A percentile compares a stretch with the other conserved stretches of the same genome.
Evolutionary conservation across 2,329 filamentous ascomycete genomes (phyloP).

Genomic region (Fusarium coffeatum): DNA sequence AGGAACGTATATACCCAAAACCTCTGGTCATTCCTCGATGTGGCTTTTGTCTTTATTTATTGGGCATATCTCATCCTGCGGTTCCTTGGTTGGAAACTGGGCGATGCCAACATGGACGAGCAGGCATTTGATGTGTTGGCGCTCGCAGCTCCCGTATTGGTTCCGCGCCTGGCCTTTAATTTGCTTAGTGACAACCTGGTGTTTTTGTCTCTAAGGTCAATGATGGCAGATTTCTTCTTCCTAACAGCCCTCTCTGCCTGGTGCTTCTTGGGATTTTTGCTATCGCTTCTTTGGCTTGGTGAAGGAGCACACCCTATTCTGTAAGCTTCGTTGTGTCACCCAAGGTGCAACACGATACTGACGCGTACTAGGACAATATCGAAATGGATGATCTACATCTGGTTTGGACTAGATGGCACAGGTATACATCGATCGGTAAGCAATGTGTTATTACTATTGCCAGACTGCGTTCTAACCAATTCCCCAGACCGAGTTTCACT

Average conservation of each 20-base stretch:
- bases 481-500: slow-evolving; percentile 75
- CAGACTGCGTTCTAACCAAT: slow-evolving; percentile 14
- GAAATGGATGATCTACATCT: slow-evolving; percentile 94
- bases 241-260: slow-evolving; percentile 80
- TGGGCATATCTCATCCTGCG: slow-evolving; percentile 75
- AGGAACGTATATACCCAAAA: slow-evolving; percentile 89
- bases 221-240: slow-evolving; percentile 88
- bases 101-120: slow-evolving; percentile 62
- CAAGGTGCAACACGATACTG: slow-evolving; percentile 4
- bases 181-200: slow-evolving; percentile 86
- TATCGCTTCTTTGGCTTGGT: slow-evolving; percentile 83
- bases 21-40: slow-evolving; percentile 87
- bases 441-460: not conserved
- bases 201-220: slow-evolving; percentile 82
- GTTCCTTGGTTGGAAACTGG: slow-evolving; percentile 69
- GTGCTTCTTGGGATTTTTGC: slow-evolving; percentile 85
- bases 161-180: slow-evolving; percentile 85
- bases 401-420: slow-evolving; percentile 85
- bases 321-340: slow-evolving; percentile 49
- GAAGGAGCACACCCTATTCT: slow-evolving; percentile 70
- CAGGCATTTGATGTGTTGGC: slow-evolving; percentile 83
- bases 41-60: slow-evolving; percentile 80
- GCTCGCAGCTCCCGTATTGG: slow-evolving; percentile 79
- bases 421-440: slow-evolving; percentile 68
- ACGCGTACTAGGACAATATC: slow-evolving; percentile 69